Evolutionary conservation across 2,329 filamentous ascomycete genomes (phyloP).

Genomic region (Nemania serpens): DNA sequence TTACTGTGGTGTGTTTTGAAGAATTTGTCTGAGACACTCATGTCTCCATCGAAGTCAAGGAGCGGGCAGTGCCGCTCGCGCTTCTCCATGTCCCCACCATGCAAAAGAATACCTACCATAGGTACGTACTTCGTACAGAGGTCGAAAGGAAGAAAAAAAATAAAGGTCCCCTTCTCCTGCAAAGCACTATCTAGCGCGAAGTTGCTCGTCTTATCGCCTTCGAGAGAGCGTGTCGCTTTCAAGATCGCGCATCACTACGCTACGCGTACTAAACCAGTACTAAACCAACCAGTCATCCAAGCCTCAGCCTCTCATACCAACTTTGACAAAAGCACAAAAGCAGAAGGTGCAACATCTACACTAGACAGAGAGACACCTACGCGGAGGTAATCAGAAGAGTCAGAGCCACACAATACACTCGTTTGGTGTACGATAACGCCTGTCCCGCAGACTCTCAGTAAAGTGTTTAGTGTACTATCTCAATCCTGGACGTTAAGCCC

Average conservation of each 20-base stretch:
- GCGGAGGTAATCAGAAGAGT: background rate
- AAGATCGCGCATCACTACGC: too few relatives aligned
- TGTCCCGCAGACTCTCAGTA: too few relatives aligned
- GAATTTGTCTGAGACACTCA: too few relatives aligned
- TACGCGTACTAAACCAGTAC: background rate
- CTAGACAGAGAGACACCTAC: too few relatives aligned
- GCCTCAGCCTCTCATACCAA: background rate
- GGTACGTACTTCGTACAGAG: too few relatives aligned
- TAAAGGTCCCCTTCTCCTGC: background rate
- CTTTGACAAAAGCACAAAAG: constrained; percentile 7
- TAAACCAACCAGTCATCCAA: background rate
- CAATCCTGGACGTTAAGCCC: background rate
- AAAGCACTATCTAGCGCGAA: background rate
- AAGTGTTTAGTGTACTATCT: background rate
- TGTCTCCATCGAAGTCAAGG: too few relatives aligned
- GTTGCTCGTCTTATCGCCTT: background rate
- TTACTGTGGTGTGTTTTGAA: too few relatives aligned
- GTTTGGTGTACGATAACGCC: too few relatives aligned
- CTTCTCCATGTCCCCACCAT: too few relatives aligned
- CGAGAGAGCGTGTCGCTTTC: background rate
- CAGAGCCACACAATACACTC: background rate
- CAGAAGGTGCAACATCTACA: constrained; percentile 11
- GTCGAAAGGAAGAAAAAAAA: background rate
- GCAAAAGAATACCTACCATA: too few relatives aligned
- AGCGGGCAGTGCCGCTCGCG: too few relatives aligned